These are phyloP conservation scores for Oidium heveae DNA, from an alignment of 2,329 filamentous ascomycete species.

Conservation along the genomic window DNA sequence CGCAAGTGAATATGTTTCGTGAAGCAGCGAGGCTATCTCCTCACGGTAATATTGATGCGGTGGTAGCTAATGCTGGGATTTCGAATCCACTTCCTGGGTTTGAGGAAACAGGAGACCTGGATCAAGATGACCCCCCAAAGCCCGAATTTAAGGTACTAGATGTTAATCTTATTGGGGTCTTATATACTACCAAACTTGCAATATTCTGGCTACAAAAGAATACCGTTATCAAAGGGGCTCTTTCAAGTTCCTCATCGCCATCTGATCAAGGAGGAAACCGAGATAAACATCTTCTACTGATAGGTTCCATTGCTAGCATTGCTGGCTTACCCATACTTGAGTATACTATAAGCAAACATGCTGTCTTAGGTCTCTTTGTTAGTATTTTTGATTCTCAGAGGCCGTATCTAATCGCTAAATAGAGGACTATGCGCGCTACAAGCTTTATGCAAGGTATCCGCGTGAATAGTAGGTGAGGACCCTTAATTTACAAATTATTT, in stretches of 20 bases:
- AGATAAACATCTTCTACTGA: slow-evolving; percentile 34
- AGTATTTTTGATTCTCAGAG: neutral
- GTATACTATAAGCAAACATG: slow-evolving; percentile 40
- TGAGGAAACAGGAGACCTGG: slow-evolving; percentile 18
- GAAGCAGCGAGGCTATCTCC: slow-evolving; percentile 27
- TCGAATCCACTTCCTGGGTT: slow-evolving; percentile 19
- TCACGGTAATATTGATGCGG: slow-evolving; percentile 30
- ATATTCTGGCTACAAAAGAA: slow-evolving; percentile 30
- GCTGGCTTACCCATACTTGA: slow-evolving; percentile 17
- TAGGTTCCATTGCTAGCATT: slow-evolving; percentile 35
- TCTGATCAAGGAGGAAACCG: slow-evolving; percentile 10
- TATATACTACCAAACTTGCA: slow-evolving; percentile 40
- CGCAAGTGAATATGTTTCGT: slow-evolving; percentile 37
- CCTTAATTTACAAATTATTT: neutral
- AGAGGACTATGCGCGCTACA: slow-evolving; percentile 25
- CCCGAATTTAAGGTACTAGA: slow-evolving; percentile 29
- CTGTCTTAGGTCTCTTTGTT: slow-evolving; percentile 33
- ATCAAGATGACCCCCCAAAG: slow-evolving; percentile 20
- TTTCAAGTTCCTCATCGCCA: slow-evolving; percentile 12
- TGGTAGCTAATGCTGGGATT: slow-evolving; percentile 43
- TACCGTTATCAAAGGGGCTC: slow-evolving; percentile 17
- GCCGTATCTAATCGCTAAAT: neutral
- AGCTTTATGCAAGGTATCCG: slow-evolving; percentile 26
- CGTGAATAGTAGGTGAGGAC: slow-evolving; percentile 21
- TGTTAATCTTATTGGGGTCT: slow-evolving; percentile 36